phyloP scores from a whole-genome alignment of 352 stramenopile genomes.

The Phytophthora syringae region DNA sequence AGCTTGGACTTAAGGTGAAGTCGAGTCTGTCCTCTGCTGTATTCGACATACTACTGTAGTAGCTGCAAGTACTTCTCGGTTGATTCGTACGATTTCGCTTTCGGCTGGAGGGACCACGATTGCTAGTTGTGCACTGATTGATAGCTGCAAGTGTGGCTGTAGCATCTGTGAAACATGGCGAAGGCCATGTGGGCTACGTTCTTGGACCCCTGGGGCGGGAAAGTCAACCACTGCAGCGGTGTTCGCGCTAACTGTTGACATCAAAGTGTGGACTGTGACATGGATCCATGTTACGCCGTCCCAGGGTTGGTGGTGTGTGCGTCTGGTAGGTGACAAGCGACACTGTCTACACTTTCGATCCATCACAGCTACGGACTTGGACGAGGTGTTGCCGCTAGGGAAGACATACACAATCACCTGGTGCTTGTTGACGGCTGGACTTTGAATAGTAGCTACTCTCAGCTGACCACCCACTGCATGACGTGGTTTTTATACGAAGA shows the following conservation, averaged over 20 bases:
- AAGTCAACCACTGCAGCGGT: constrained; percentile 22
- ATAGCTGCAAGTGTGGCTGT: no score
- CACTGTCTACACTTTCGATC: no score
- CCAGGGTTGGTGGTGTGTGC: constrained; percentile 3
- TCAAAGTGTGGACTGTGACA: constrained; percentile 16
- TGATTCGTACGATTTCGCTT: no score
- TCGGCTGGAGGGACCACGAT: no score
- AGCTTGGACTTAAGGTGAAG: no score
- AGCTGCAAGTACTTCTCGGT: no score
- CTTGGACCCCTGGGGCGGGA: constrained; percentile 18
- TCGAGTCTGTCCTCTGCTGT: no score
- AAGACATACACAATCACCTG: constrained; percentile 1
- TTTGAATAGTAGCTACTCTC: not conserved
- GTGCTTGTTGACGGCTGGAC: constrained; percentile 21
- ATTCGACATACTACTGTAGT: no score
- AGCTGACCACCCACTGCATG: not conserved
- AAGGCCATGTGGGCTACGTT: constrained; percentile 18
- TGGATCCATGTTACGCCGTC: constrained; percentile 15
- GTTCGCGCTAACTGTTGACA: constrained; percentile 19
- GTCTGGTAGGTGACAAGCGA: constrained; percentile 6
- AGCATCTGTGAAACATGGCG: no score
- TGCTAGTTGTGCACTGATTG: no score
- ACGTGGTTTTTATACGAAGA: constrained; percentile 1
- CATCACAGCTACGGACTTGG: not conserved
- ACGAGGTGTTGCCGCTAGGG: constrained; percentile 7